Base-by-base conservation (phyloP, 2,329 filamentous ascomycete genomes). In the Emericellopsis atlantica region DNA sequence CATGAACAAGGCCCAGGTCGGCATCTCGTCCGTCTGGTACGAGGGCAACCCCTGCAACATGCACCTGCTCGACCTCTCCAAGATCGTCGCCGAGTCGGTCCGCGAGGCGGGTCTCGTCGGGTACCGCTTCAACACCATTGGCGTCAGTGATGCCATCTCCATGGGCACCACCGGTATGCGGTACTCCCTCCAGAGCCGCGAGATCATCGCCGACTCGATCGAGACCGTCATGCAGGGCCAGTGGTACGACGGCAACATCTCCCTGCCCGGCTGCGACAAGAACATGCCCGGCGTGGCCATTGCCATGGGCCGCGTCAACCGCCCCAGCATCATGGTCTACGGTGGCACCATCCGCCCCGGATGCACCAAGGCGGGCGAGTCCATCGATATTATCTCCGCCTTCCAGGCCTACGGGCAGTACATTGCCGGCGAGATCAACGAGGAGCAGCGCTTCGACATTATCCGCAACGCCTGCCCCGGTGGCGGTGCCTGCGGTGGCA, bases 171-270 rank as follows among this genome's bases (percentile, higher is more conserved):
- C 81, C 31, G 92, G 93, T 52, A 98, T 98, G 92, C 77, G 90
- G 47, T 96, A 88, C 67, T 92, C 84, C 42, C 72, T 95, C 40
- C 92, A 96, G 69, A 94, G 86, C 51, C 76, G 92, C 60, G 92
- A 98, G 63, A 77, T 98, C 54, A 98, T 98, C 53, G 92, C 92
- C 54, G 92, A 98, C 66, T 93, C 85, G 46, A 94, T 98, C 55
- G 92, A 98, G 74, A 96, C 92, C 5, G 92, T 98, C 53, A 98
- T 96, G 89, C 83, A 88, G 50, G 92, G 88, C 14, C 92, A 98
- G 66, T 96, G 89, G 88, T 96, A 98, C 59, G 92, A 98, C 62
- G 90, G 80, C 51, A 96, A 96, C 64, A 84, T 98, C 58, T 94
- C 87, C 40, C 84, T 98, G 53, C 92, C 92, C 12, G 92, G 92